phyloP scores from a whole-genome alignment of 164 flowering plant genomes.

The Litsea cubeba region DNA sequence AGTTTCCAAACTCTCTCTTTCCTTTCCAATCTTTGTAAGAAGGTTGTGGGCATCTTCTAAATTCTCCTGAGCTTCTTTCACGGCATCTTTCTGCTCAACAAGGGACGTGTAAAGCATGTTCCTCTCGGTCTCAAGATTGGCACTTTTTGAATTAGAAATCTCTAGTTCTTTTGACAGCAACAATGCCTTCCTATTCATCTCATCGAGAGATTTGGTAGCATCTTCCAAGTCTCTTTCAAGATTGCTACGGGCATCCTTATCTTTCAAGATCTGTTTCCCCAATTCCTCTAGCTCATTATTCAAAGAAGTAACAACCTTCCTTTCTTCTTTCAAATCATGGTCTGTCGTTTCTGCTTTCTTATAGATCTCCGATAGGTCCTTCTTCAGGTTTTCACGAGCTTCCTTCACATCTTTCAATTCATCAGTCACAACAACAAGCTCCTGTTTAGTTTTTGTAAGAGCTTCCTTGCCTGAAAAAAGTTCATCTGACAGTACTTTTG shows the following conservation, averaged over 20 bases:
- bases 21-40: conserved; percentile 66
- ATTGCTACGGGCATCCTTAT: conserved; percentile 48
- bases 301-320: conserved; percentile 39
- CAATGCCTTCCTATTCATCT: conserved; percentile 55
- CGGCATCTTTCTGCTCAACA: conserved; percentile 44
- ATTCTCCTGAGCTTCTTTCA: conserved; percentile 60
- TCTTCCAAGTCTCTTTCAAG: conserved; percentile 70
- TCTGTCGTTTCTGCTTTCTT: conserved; percentile 45
- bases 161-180: conserved; percentile 59
- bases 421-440: conserved; percentile 32
- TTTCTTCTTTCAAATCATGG: conserved; percentile 58
- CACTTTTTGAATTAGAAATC: conserved; percentile 33
- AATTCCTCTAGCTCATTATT: conserved; percentile 43
- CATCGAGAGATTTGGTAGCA: conserved; percentile 71
- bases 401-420: conserved; percentile 36
- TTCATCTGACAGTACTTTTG: conserved; percentile 44
- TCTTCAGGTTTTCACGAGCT: conserved; percentile 41
- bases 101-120: conserved; percentile 45
- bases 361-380: conserved; percentile 50
- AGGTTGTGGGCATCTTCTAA: conserved; percentile 82
- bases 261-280: conserved; percentile 53
- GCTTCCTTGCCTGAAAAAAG: conserved; percentile 38
- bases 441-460: conserved; percentile 46
- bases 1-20: conserved; percentile 62
- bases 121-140: conserved; percentile 62